Evolutionary conservation across 1,139 yeast genomes (phyloP).

Genomic region (Magnusiomyces clavatus): DNA sequence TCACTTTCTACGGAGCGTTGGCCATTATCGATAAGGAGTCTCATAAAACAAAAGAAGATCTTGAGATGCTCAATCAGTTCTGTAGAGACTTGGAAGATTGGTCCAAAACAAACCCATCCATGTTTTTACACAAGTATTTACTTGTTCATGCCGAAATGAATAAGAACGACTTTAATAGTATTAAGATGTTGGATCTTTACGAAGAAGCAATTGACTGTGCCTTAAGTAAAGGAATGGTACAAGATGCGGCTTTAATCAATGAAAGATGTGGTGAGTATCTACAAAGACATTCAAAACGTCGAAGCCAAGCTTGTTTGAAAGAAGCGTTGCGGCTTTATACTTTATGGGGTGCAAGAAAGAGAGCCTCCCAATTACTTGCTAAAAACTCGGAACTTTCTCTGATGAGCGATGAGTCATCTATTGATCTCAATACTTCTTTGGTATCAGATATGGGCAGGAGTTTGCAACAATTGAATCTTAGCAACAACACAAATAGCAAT

Average conservation of each 20-base stretch:
- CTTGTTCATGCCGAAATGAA: constrained; percentile 34
- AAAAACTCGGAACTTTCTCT: constrained; percentile 21
- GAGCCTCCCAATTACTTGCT: constrained; percentile 21
- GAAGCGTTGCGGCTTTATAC: constrained; percentile 28
- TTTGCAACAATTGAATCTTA: too few relatives aligned
- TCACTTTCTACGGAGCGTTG: constrained; percentile 27
- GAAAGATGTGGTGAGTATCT: constrained; percentile 45
- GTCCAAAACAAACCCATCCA: constrained; percentile 34
- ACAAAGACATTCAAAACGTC: constrained; percentile 26
- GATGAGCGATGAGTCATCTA: too few relatives aligned
- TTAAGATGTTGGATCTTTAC: constrained; percentile 40
- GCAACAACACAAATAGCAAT: too few relatives aligned
- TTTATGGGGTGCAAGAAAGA: constrained; percentile 31
- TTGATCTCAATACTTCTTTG: too few relatives aligned
- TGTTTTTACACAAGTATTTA: constrained; percentile 34
- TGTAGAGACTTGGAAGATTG: constrained; percentile 31
- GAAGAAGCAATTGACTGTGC: constrained; percentile 42
- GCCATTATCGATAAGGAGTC: constrained; percentile 23
- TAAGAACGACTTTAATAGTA: constrained; percentile 26
- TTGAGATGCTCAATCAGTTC: constrained; percentile 19
- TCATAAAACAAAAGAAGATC: constrained; percentile 17
- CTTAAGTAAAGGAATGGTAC: constrained; percentile 28
- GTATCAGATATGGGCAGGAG: too few relatives aligned
- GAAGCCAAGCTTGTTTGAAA: constrained; percentile 24
- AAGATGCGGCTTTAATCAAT: constrained; percentile 40